Base-by-base conservation (phyloP, 2,329 filamentous ascomycete species). In the Nemania sp. region DNA sequence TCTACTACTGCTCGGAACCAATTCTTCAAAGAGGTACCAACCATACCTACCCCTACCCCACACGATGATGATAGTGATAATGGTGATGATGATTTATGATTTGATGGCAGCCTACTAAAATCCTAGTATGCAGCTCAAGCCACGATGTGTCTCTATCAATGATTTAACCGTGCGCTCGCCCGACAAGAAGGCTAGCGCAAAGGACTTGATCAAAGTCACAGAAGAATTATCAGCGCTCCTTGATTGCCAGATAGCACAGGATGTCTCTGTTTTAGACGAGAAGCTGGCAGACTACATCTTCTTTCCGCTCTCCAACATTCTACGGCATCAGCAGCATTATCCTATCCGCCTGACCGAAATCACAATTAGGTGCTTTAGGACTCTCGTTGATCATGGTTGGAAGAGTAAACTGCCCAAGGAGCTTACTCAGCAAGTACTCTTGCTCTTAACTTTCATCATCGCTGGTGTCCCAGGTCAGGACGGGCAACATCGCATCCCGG, bases 271-370 rank as follows among this genome's bases (percentile, higher is more conserved):
- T 0, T 79, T 98, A 20, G 93, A 98, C 78, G 86, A 90, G 60
- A 95, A 94, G 78, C 83, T 98, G 20, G 93, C 94, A 15, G 94
- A 98, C 82, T 99, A 98, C 83, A 87, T 92, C 76, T 98, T 98
- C 83, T 97, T 98, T 70, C 96, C 96, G 0, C 83, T 99, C 0
- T 94, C 93, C 0, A 92, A 96, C 73, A 89, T 98, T 45, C 90
- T 99, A 74, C 90, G 93, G 66, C 87, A 90, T 70, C 91, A 93
- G 72, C 88, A 92, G 70, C 85, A 87, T 55, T 88, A 94, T 62
- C 90, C 94, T 0, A 87, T 92, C 54, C 86, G 87, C 41, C 83
- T 93, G 47, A 82, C 96, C 7, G 96, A 99, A 78, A 80, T 92
- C 51, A 90, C 91, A 32, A 84, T 98, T 53, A 89, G 89, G 77